Evolutionary conservation across 2,329 filamentous ascomycete genomes (phyloP), one percentile per base, ranked within the genome.

Genomic region (Xylaria sp.): DNA sequence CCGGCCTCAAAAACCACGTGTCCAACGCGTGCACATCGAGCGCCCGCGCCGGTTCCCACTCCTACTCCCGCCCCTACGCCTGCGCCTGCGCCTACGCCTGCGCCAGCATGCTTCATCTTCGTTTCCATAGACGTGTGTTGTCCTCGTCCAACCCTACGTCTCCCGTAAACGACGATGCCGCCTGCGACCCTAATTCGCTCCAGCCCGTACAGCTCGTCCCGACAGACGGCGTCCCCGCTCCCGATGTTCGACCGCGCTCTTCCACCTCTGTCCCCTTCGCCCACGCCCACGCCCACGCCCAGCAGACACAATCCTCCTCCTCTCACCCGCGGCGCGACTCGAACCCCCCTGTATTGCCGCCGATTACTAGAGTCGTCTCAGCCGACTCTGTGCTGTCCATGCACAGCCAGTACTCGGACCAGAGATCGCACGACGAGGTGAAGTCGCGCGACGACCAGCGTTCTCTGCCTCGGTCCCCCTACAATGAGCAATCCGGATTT

Each of bases 71-170:
- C 37, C 23, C 25, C 27, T 29, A 27, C 17, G 33, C n/a, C 33
- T 27, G 15, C 27, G 17, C n/a, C 25, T 11, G 49, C 19, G 13
- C 35, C 27, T 63, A 40, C 23, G 44, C 43, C 29, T 35, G 53
- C 51, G 17, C 58, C 67, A 67, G 67, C 65, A 84, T 84, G 82
- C 77, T 84, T 54, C 83, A 81, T 74, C 78, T 86, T 48, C 83
- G 84, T 70, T 86, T 87, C 74, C 84, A 86, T 69, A 82, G 84
- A 68, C 82, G 84, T n/a, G n/a, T n/a, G n/a, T n/a, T n/a, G 70
- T 83, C 78, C 48, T 79, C 80, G 67, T 86, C 84, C 57, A 84
- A 81, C 75, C 84, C 84, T 63, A 78, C 80, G 23, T 85, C 84
- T 33, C 83, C 85, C 4, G 71, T 79, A 25, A 77, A 80, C 54